Evolutionary conservation across 306 rosid species (phyloP), one percentile per base, ranked within the genome.

Genomic region (Herpetospermum pedunculosum): DNA sequence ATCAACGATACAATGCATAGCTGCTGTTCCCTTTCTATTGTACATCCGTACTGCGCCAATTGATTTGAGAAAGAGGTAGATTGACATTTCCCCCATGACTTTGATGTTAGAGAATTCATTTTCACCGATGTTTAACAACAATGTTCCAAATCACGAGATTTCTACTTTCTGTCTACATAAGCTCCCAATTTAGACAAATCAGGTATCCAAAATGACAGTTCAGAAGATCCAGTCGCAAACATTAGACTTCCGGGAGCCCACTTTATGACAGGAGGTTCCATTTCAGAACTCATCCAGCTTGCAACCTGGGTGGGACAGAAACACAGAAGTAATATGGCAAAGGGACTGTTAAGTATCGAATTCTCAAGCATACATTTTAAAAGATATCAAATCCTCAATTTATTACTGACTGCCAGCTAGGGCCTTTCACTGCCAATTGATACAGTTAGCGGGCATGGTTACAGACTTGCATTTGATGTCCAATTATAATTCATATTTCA

Each of bases 191-290:
- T 94, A 26, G 98, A 94, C 84, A 91, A 83, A 85, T 94, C 96
- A 4, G 97, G 98, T 75, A 94, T 58, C 97, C 96, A 94, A 76
- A 94, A 94, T 79, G 98, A 88, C 50, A 91, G 76, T 80, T 89
- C 99, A 53, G 97, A 86, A 15, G 97, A 91, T 58, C 98, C 98
- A 14, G 99, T 88, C 16, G 85, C 92, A 77, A 94, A 94, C 92
- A 89, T 89, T 64, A 94, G 97, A 80, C 81, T 89, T 80, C 97
- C 96, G 0, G 97, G 96, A 62, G 95, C 97, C 97, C 97, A 91
- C 71, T 89, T 91, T 68, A 91, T 81, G 71, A 89, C 97, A 1
- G 99, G 97, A 70, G 99, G 92, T 69, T 92, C 97, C 53, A 80
- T 91, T 77, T 89, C 97, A 63, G 96, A 80, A 82, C 99, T 88